These are phyloP conservation scores for Stagonosporopsis cucurbitacearum DNA, from an alignment of 2,329 filamentous ascomycete species.

Conservation along the genomic window DNA sequence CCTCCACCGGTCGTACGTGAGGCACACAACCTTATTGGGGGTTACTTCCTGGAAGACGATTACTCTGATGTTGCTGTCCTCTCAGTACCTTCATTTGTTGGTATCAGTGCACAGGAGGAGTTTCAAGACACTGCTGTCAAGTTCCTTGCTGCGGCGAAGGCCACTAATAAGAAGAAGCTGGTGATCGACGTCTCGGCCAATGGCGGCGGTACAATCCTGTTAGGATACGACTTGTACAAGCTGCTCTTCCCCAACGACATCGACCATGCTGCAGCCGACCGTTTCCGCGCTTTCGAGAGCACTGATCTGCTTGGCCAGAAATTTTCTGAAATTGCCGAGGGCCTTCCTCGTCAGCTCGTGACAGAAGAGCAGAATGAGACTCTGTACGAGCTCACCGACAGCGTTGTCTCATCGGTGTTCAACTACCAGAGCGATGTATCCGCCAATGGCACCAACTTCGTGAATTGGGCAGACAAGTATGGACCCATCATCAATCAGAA, in stretches of 20 bases:
- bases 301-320: slow-evolving; percentile 54
- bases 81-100: slow-evolving; percentile 52
- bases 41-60: slow-evolving; percentile 55
- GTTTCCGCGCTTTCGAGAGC: slow-evolving; percentile 59
- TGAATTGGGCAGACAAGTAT: slow-evolving; percentile 56
- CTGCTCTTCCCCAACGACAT: slow-evolving; percentile 59
- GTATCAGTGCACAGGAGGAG: slow-evolving; percentile 34
- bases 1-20: slow-evolving; percentile 54
- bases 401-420: slow-evolving; percentile 52
- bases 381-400: slow-evolving; percentile 32
- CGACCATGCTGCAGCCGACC: slow-evolving; percentile 57
- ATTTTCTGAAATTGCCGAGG: slow-evolving; percentile 42
- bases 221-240: slow-evolving; percentile 69
- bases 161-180: slow-evolving; percentile 64
- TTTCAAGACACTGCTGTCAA: slow-evolving; percentile 53
- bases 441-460: slow-evolving; percentile 58
- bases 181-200: slow-evolving; percentile 66
- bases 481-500: slow-evolving; percentile 50
- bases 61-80: slow-evolving; percentile 57
- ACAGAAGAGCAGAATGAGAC: slow-evolving; percentile 47
- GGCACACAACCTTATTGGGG: slow-evolving; percentile 52
- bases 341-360: slow-evolving; percentile 40
- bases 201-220: slow-evolving; percentile 64
- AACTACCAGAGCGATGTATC: slow-evolving; percentile 57
- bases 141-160: slow-evolving; percentile 53